These are phyloP conservation scores for Sechiopsis laciniata DNA, from an alignment of 306 rosid species.

Conservation along the genomic window DNA sequence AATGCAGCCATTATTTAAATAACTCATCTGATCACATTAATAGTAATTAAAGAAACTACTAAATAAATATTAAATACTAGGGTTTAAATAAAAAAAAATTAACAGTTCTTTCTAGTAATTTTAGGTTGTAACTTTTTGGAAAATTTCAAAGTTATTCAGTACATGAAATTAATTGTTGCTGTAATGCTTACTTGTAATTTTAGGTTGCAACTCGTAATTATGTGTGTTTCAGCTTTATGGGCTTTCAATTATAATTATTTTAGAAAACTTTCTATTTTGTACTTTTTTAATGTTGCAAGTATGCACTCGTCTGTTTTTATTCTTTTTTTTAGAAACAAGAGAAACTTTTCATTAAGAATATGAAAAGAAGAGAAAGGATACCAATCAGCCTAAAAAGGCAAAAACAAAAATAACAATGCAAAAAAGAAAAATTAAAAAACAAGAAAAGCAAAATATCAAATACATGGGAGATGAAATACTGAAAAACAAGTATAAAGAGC, in stretches of 20 bases:
- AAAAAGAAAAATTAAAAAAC: too few species aligned
- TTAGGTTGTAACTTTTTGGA: neutral
- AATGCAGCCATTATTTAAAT: too few species aligned
- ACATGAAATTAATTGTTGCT: neutral
- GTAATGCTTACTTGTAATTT: neutral
- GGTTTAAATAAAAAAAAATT: neutral
- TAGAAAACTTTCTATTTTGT: neutral
- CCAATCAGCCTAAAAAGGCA: too few species aligned
- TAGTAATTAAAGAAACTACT: neutral
- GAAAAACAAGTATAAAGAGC: too few species aligned
- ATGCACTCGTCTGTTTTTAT: too few species aligned
- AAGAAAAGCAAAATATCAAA: too few species aligned
- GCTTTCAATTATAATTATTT: neutral
- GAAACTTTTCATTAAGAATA: too few species aligned
- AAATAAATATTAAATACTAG: neutral
- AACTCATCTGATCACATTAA: neutral
- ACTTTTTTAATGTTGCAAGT: neutral
- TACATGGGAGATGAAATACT: too few species aligned
- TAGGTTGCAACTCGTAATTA: neutral
- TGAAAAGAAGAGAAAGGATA: too few species aligned
- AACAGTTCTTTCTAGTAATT: too few species aligned
- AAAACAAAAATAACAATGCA: too few species aligned
- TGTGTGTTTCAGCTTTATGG: neutral
- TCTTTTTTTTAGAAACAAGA: too few species aligned
- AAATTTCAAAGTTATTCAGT: neutral